Evolutionary conservation across 176 grass and related monocot species (phyloP), one percentile per base, ranked within the genome.

Genomic region (Carex cristatella): DNA sequence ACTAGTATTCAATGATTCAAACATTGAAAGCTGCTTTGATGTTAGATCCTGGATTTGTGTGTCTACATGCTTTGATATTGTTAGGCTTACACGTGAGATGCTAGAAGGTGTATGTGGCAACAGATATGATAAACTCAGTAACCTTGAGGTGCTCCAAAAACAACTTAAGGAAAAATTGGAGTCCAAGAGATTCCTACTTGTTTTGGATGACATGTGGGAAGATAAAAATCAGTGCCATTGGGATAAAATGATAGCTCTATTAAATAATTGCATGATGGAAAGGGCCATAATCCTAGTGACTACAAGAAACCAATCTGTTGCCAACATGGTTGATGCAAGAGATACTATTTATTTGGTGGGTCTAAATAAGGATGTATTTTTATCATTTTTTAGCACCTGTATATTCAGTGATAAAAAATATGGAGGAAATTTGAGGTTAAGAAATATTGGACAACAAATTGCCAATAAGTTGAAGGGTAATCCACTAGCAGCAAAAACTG

Each of bases 191-290:
- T 66, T 86, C 46, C 18, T 91, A 7, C 79, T 91, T 1, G 83
- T 88, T 49, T 19, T 88, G 8, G 89, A 91, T 13, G 83, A 88
- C 23, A 51, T 91, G 10, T 91, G 86, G 86, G 72, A 83, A 65
- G 40, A 83, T 10, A 31, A 48, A 1, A 48, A 86, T 14, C 31
- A 0, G 28, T 33, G 12, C 53, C 32, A 83, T 14, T 85, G 82
- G 87, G 44, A 19, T 11, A 16, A 7, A 5, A 7, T 89, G 9
- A 14, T 85, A 11, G 59, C 73, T 81, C 80, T 71, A 57, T 74
- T 87, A 10, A 70, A 74, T 79, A 1, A 11, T 3, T 69, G 57
- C 28, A 8, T 65, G 49, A 59, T 0, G 27, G 67, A 0, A 0
- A 77, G 85, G 0, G 42, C 60, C 51, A 77, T 72, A 65, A 11